Evolutionary conservation across 257 asterid species (phyloP).

Genomic region (Fraxinus cuspidata): DNA sequence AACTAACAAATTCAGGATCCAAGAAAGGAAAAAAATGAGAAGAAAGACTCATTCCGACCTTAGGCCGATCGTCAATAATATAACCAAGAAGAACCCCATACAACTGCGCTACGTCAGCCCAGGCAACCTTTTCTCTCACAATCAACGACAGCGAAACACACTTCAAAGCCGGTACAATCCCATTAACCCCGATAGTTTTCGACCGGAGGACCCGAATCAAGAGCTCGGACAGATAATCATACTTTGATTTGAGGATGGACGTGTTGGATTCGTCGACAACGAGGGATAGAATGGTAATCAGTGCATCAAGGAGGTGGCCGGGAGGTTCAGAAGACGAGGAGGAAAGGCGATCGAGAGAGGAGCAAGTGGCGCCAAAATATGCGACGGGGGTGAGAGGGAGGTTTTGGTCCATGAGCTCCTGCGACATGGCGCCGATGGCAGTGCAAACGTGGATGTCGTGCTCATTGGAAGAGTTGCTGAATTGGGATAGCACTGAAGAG

Average conservation of each 20-base stretch:
- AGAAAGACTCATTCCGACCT: slow-evolving; percentile 40
- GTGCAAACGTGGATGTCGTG: slow-evolving; percentile 80
- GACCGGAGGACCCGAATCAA: slow-evolving; percentile 40
- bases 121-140: slow-evolving; percentile 53
- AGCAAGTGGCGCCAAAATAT: slow-evolving; percentile 80
- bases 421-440: slow-evolving; percentile 75
- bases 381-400: slow-evolving; percentile 57
- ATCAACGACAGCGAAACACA: slow-evolving; percentile 53
- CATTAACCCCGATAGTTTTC: slow-evolving; percentile 50
- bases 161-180: slow-evolving; percentile 64
- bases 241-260: slow-evolving; percentile 46
- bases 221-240: slow-evolving; percentile 51
- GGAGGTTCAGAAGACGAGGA: slow-evolving; percentile 47
- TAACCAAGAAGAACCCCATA: slow-evolving; percentile 53
- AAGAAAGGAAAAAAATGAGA: neutral
- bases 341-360: slow-evolving; percentile 65
- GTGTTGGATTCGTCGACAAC: slow-evolving; percentile 43
- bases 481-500: slow-evolving; percentile 50
- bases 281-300: slow-evolving; percentile 56
- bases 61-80: slow-evolving; percentile 56
- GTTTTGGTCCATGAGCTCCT: slow-evolving; percentile 67
- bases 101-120: slow-evolving; percentile 62
- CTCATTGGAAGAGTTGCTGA: slow-evolving; percentile 55
- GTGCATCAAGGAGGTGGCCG: slow-evolving; percentile 65
- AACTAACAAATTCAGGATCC: neutral